Evolutionary conservation across 192 early-diverging fungal species (phyloP), one percentile per base, ranked within the genome.

Genomic region (Mortierella claussenii): DNA sequence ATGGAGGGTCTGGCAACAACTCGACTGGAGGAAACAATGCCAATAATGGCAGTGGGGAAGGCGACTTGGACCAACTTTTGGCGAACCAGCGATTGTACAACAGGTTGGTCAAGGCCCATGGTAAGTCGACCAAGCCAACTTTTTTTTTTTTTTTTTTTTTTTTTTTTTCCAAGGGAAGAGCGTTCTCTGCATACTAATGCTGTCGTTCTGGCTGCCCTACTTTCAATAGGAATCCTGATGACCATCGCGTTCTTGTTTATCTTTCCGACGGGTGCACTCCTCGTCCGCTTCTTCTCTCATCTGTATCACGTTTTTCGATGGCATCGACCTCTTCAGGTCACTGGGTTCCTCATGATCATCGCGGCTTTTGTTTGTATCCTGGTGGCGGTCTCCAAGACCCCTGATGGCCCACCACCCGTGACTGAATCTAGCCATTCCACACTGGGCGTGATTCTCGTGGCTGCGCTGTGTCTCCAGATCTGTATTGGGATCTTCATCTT

Each of bases 201-300:
- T n/a, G n/a, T n/a, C n/a, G n/a, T n/a, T n/a, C n/a, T n/a, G n/a
- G n/a, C n/a, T n/a, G n/a, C n/a, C n/a, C n/a, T n/a, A n/a, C n/a
- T 24, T 24, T 34, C 47, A 51, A 23, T 59, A 75, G 71, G 56
- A 18, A 12, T 48, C 4, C 40, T 75, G 57, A 75, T 75, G 71
- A 23, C 71, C 2, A 32, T 60, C 4, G 63, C 56, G 23, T 75
- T 75, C 52, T 28, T 75, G 33, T 21, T 75, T 7, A 21, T 75
- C 24, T 59, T 75, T 15, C 71, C 71, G 1, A n/a, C 46, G 11
- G 71, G 71, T 1, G 71, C 71, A 15, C 17, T 45, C 20, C 23
- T 75, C 7, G 55, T 58, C 12, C 55, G 71, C 8, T 75, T 75
- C 63, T 75, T 66, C 43, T 13, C 34, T 23, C 55, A 75, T n/a